A percentile compares a stretch with the other conserved stretches of the same genome.
Evolutionary conservation across 169 alveolate genomes (phyloP).

Genomic region (Hammondia hammondi): DNA sequence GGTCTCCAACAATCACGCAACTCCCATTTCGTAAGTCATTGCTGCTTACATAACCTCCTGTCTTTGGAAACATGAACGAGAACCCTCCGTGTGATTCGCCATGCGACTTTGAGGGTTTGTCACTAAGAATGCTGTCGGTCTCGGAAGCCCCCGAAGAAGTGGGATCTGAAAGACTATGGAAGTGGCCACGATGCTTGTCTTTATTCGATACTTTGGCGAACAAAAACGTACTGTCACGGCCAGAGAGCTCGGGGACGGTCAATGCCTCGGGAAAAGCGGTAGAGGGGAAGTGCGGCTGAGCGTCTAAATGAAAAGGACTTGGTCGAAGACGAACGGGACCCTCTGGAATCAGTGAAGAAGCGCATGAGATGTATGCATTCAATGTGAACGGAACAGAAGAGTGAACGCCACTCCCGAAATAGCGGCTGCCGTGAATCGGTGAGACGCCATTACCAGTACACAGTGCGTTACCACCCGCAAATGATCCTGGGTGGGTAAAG

Average conservation of each 20-base stretch:
- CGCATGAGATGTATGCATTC: too few relatives aligned
- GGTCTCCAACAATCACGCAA: slow-evolving; percentile 3
- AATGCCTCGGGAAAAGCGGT: neutral
- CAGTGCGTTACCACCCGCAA: too few relatives aligned
- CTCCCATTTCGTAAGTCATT: slow-evolving; percentile 35
- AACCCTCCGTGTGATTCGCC: slow-evolving; percentile 23
- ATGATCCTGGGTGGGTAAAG: too few relatives aligned
- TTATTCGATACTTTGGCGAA: neutral
- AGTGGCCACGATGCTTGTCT: neutral
- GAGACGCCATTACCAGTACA: too few relatives aligned
- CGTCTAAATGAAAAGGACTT: too few relatives aligned
- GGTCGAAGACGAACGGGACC: too few relatives aligned
- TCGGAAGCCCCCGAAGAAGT: neutral
- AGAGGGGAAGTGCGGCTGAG: too few relatives aligned
- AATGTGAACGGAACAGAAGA: too few relatives aligned
- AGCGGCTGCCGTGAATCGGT: too few relatives aligned
- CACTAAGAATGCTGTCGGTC: neutral
- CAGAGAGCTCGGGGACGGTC: neutral
- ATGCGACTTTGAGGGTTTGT: neutral
- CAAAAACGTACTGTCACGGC: neutral
- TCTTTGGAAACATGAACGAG: neutral
- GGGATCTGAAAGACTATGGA: neutral
- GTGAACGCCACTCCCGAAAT: too few relatives aligned
- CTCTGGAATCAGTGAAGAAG: too few relatives aligned
- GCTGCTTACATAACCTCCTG: slow-evolving; percentile 32